Evolutionary conservation across 805 yeast species (phyloP), one percentile per base, ranked within the genome.

Genomic region (Teunomyces panamensis): DNA sequence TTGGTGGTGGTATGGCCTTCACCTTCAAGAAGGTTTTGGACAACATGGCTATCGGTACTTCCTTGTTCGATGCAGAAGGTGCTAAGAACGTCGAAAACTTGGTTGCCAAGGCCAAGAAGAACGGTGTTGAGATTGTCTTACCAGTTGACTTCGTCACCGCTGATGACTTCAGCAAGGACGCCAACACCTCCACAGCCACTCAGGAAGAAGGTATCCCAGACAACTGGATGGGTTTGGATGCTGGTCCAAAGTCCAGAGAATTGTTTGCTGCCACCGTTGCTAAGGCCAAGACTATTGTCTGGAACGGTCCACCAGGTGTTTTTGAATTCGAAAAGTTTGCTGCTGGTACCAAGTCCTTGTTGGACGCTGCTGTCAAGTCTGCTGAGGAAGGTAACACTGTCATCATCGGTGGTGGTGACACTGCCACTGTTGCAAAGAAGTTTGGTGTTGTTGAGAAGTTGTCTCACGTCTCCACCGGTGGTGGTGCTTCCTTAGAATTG

Each of bases 221-320:
- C 61, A 84, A 85, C 62, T 86, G 95, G 88, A 85, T 87, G 84
- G 99, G 99, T 68, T 82, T 94, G 66, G 99, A 94, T 75, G 83
- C 84, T 64, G 99, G 99, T 76, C 91, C 90, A 76, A 85, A 88
- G 78, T 81, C 96, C 53, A 78, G 82, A 64, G 80, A 83, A 73
- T 79, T 87, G 60, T 94, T 87, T 69, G 81, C 85, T 58, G 84
- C 77, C 57, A 85, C 96, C 56, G 89, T 94, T 62, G 86, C 87
- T 57, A 80, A 85, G 75, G 95, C 99, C 61, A 90, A 92, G 84
- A 94, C 99, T 65, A 92, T 94, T 64, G 94, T 94, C 69, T 94
- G 99, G 99, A 94, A 94, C 80, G 99, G 99, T 72, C 99, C 99
- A 57, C 97, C 99, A 75, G 99, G 99, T 81, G 99, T 94, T 62